These are phyloP conservation scores for Annulohypoxylon maeteangense DNA, from an alignment of 495 filamentous ascomycete genomes.

Conservation along the genomic window DNA sequence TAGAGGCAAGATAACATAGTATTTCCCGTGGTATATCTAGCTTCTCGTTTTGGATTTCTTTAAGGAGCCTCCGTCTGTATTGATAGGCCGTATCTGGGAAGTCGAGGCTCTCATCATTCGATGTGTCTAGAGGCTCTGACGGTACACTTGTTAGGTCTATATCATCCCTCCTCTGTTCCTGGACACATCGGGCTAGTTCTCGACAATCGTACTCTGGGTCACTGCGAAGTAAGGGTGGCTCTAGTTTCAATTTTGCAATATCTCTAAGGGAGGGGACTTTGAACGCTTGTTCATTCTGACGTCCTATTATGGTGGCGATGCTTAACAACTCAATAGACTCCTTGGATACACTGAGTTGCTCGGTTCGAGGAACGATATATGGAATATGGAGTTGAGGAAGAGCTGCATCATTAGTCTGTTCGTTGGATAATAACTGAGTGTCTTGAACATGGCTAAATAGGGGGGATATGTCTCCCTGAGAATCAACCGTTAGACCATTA, in stretches of 20 bases:
- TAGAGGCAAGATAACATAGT: slow-evolving; percentile 52
- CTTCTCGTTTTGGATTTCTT: slow-evolving; percentile 53
- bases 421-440: background rate
- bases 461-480: slow-evolving; percentile 35
- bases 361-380: slow-evolving; percentile 24
- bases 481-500: slow-evolving; percentile 54
- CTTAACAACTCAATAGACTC: slow-evolving; percentile 43
- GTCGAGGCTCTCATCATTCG: slow-evolving; percentile 61
- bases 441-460: slow-evolving; percentile 21
- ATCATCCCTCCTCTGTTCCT: slow-evolving; percentile 43
- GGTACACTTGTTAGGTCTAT: slow-evolving; percentile 57
- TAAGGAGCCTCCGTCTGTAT: slow-evolving; percentile 41
- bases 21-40: slow-evolving; percentile 54
- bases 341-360: slow-evolving; percentile 45
- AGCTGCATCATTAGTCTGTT: slow-evolving; percentile 30
- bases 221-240: slow-evolving; percentile 61
- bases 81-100: slow-evolving; percentile 54
- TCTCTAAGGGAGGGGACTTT: slow-evolving; percentile 17
- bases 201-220: slow-evolving; percentile 61
- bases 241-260: slow-evolving; percentile 56
- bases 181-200: slow-evolving; percentile 48
- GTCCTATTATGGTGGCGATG: slow-evolving; percentile 30
- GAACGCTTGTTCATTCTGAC: slow-evolving; percentile 16
- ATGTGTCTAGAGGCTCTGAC: slow-evolving; percentile 55
- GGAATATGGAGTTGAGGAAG: slow-evolving; percentile 45